Evolutionary conservation across 2,329 filamentous ascomycete species (phyloP).

Genomic region (Exophiala bonariae): DNA sequence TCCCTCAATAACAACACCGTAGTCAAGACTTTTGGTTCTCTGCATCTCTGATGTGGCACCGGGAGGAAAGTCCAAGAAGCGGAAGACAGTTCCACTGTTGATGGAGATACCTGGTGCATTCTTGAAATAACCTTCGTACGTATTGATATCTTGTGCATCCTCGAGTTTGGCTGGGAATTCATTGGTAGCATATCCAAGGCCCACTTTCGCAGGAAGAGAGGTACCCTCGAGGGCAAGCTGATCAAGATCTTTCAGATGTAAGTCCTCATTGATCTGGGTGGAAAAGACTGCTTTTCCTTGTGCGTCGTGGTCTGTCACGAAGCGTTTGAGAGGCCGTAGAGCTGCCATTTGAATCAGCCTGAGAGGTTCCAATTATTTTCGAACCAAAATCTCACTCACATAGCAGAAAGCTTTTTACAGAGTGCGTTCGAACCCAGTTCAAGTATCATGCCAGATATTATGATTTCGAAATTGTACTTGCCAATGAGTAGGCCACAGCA

Average conservation of each 20-base stretch:
- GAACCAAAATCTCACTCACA: too few species aligned
- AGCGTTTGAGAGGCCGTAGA: conserved; percentile 1
- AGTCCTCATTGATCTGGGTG: neutral
- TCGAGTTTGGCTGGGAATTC: conserved; percentile 4
- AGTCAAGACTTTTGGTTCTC: too few species aligned
- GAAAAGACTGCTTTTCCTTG: conserved; percentile 5
- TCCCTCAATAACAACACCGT: too few species aligned
- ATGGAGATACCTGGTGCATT: conserved; percentile 11
- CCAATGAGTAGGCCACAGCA: too few species aligned
- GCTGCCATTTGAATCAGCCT: neutral
- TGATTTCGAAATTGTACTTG: too few species aligned
- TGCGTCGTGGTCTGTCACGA: conserved; percentile 5
- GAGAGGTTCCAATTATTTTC: too few species aligned
- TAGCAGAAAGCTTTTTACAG: too few species aligned
- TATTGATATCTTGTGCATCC: conserved; percentile 4
- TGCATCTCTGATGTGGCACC: too few species aligned
- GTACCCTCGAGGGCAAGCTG: neutral
- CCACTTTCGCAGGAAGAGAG: neutral
- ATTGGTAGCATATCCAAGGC: conserved; percentile 7
- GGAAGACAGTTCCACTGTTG: conserved; percentile 8
- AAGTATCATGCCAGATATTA: too few species aligned
- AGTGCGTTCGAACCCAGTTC: too few species aligned
- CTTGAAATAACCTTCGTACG: conserved; percentile 5
- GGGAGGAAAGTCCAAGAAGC: too few species aligned
- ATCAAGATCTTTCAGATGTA: conserved; percentile 5